phyloP scores from a whole-genome alignment of 768 basidiomycete genomes.

The Auricularia sp. region DNA sequence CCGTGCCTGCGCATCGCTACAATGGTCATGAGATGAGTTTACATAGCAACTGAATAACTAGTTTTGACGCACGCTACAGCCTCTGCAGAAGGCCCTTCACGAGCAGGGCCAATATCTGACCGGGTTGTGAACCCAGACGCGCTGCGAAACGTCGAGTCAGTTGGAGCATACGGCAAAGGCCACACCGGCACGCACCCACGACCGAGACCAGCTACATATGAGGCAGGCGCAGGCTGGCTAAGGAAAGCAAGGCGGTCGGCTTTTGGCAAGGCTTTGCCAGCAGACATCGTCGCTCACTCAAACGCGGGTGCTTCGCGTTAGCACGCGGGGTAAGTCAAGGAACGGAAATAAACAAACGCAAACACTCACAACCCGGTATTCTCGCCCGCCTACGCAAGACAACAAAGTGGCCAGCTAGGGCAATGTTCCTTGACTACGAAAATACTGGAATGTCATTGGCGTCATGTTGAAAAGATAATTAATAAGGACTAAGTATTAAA shows the following conservation, averaged over 20 bases:
- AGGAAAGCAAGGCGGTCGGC: slow-evolving; percentile 78
- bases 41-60: too few relatives aligned
- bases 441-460: too few relatives aligned
- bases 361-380: too few relatives aligned
- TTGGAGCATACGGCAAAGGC: neutral
- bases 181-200: slow-evolving; percentile 56
- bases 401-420: too few relatives aligned
- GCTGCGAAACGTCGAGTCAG: slow-evolving; percentile 30
- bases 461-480: too few relatives aligned
- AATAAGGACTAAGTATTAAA: too few relatives aligned
- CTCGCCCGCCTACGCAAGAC: too few relatives aligned
- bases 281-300: slow-evolving; percentile 6
- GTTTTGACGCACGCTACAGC: slow-evolving; percentile 60
- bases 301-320: neutral
- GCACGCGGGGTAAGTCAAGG: too few relatives aligned
- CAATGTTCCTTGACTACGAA: too few relatives aligned
- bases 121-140: slow-evolving; percentile 97
- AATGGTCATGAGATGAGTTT: too few relatives aligned
- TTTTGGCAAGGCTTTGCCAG: slow-evolving; percentile 23
- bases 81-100: slow-evolving; percentile 90
- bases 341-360: too few relatives aligned
- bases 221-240: slow-evolving; percentile 89
- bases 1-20: slow-evolving; percentile 73
- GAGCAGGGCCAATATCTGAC: slow-evolving; percentile 96
- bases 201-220: slow-evolving; percentile 97